Percentiles rank a stretch among this genome's conserved stretches.
Evolutionary conservation across 2,329 filamentous ascomycete species (phyloP).

Genomic region (Neospermospora avenae): DNA sequence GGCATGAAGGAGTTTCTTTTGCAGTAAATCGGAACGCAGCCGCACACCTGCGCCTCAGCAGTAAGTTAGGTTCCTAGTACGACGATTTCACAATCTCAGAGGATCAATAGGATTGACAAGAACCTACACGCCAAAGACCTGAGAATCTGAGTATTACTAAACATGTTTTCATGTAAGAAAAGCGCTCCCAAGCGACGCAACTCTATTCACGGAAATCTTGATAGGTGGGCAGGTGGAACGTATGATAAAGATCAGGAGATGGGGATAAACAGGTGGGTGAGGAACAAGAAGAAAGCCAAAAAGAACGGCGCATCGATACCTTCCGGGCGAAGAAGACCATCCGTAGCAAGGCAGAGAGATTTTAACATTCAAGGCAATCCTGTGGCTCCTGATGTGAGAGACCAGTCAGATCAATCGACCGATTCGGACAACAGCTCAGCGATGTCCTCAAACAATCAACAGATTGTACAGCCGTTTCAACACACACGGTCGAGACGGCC

Average conservation of each 20-base stretch:
- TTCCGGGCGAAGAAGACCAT: not conserved
- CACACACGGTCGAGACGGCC: slow-evolving; percentile 66
- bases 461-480: not conserved
- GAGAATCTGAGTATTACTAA: not conserved
- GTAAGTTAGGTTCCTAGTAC: too few species aligned
- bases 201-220: not conserved
- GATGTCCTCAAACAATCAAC: not conserved
- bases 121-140: not conserved
- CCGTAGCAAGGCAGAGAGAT: not conserved
- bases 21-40: too few species aligned
- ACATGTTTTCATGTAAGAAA: not conserved
- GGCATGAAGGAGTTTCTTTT: too few species aligned
- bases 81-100: too few species aligned
- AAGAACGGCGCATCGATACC: not conserved
- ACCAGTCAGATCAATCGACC: not conserved
- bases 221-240: not conserved
- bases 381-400: not conserved
- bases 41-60: too few species aligned
- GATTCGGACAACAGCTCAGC: not conserved
- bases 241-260: not conserved
- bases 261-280: not conserved
- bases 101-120: too few species aligned
- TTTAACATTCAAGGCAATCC: not conserved
- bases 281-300: not conserved
- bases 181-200: not conserved